These are phyloP conservation scores for Candida vaughaniae DNA, from an alignment of 805 yeast genomes.

Conservation along the genomic window DNA sequence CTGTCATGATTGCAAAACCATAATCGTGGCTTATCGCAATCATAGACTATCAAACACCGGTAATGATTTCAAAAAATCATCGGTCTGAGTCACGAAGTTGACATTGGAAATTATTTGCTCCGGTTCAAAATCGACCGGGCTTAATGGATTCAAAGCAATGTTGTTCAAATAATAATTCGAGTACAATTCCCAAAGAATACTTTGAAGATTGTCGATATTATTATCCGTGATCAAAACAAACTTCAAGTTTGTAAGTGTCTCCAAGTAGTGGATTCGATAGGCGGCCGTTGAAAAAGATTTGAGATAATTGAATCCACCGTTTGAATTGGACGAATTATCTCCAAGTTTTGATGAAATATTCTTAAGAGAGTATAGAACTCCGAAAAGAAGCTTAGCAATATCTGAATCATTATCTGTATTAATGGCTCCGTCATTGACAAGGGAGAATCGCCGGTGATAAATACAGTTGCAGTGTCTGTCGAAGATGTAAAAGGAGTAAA, in stretches of 20 bases:
- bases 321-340: conserved; percentile 21
- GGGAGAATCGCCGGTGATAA: conserved; percentile 62
- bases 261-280: conserved; percentile 77
- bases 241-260: conserved; percentile 75
- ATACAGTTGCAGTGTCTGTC: conserved; percentile 92
- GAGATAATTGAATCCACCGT: conserved; percentile 30
- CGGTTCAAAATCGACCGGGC: conserved; percentile 49
- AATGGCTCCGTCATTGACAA: conserved; percentile 18
- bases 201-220: conserved; percentile 52
- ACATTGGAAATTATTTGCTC: conserved; percentile 49
- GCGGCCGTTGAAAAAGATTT: conserved; percentile 66
- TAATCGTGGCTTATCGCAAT: not conserved
- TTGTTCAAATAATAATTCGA: conserved; percentile 55
- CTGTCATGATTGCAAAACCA: not conserved
- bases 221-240: conserved; percentile 74
- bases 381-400: conserved; percentile 78
- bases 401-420: conserved; percentile 65
- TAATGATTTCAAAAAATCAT: conserved; percentile 39
- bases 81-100: conserved; percentile 56
- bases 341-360: conserved; percentile 63
- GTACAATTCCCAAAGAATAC: conserved; percentile 58
- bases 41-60: conserved; percentile 7
- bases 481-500: conserved; percentile 78
- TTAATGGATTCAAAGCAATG: conserved; percentile 54
- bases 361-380: conserved; percentile 76